Percentiles rank a stretch among this genome's conserved stretches.
Evolutionary conservation across 306 rosid genomes (phyloP).

Genomic region (Acacia crassicarpa): DNA sequence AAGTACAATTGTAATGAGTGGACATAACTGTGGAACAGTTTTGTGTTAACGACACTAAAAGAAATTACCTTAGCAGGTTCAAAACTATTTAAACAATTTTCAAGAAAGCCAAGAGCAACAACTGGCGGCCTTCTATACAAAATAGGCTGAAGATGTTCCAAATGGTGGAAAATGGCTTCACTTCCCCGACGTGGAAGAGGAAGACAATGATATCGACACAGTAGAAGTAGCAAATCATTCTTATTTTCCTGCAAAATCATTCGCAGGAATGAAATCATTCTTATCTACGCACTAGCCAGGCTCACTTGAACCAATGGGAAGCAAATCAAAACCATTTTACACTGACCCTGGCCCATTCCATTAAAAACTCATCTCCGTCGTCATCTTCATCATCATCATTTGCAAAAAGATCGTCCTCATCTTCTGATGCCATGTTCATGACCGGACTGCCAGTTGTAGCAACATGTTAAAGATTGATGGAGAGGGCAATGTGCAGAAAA

Average conservation of each 20-base stretch:
- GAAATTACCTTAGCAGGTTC: constrained; percentile 61
- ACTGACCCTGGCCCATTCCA: constrained; percentile 96
- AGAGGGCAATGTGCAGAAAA: not conserved
- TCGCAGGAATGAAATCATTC: constrained; percentile 24
- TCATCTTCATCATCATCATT: constrained; percentile 53
- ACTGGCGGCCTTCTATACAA: constrained; percentile 66
- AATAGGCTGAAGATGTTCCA: constrained; percentile 84
- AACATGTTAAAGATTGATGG: constrained; percentile 34
- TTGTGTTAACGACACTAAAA: constrained; percentile 25
- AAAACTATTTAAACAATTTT: constrained; percentile 39
- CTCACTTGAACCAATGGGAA: constrained; percentile 22
- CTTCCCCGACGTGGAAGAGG: constrained; percentile 72
- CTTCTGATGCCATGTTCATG: constrained; percentile 79
- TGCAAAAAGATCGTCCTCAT: constrained; percentile 62
- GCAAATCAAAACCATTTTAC: constrained; percentile 29
- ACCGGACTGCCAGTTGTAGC: constrained; percentile 88
- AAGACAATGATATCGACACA: constrained; percentile 76
- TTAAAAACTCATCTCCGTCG: constrained; percentile 51
- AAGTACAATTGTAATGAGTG: constrained; percentile 20
- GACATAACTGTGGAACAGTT: constrained; percentile 11
- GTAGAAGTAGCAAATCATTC: constrained; percentile 78
- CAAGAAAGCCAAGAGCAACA: constrained; percentile 59
- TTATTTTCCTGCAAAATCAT: constrained; percentile 68
- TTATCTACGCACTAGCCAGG: constrained; percentile 63
- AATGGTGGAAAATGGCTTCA: constrained; percentile 74